phyloP scores from a whole-genome alignment of 2,329 filamentous ascomycete genomes.

The Trichoderma arundinaceum region DNA sequence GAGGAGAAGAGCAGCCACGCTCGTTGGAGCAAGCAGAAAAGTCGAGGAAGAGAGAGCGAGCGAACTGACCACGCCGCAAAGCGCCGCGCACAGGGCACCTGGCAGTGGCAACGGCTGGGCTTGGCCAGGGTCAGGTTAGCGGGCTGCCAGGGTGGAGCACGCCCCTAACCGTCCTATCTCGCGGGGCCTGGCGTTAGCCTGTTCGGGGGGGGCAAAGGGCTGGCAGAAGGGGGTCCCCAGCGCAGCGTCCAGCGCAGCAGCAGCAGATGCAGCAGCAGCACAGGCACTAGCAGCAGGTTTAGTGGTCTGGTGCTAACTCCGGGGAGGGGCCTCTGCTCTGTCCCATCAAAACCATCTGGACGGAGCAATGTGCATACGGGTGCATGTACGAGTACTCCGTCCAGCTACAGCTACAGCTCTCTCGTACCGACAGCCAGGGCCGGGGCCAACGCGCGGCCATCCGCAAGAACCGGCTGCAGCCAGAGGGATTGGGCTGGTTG shows the following conservation, averaged over 20 bases:
- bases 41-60: conserved; percentile 30
- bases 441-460: conserved; percentile 28
- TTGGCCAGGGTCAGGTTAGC: conserved; percentile 32
- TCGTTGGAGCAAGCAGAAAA: conserved; percentile 24
- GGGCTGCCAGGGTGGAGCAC: conserved; percentile 30
- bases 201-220: conserved; percentile 21
- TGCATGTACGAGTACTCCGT: neutral
- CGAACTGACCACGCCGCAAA: conserved; percentile 19
- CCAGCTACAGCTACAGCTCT: neutral
- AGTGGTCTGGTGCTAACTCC: neutral
- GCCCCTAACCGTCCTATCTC: conserved; percentile 31
- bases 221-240: conserved; percentile 14
- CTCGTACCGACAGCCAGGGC: conserved; percentile 13
- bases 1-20: conserved; percentile 29
- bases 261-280: too few species aligned
- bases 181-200: conserved; percentile 25
- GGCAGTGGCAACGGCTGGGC: conserved; percentile 33
- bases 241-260: neutral
- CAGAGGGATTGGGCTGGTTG: neutral
- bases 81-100: conserved; percentile 29
- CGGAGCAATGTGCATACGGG: neutral
- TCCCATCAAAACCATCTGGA: too few species aligned
- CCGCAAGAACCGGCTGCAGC: conserved; percentile 12
- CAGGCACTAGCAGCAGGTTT: neutral
- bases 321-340: too few species aligned